A percentile compares a stretch with the other conserved stretches of the same genome.
Conservation (phyloP, 108 stramenopile species). For the Conticribra weissflogii region DNA sequence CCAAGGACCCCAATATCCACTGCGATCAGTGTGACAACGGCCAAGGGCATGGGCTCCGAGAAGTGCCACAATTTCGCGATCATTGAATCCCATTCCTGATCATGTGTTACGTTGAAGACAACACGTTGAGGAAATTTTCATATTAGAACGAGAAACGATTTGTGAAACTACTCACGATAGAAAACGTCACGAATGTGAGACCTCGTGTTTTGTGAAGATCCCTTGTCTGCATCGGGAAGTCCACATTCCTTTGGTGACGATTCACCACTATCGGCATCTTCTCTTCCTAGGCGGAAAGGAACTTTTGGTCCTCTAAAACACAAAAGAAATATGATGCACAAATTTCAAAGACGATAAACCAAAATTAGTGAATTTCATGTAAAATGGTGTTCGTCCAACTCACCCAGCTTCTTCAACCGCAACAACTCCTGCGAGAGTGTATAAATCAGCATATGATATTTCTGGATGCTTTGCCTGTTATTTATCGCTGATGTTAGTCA, state of each 20-base stretch:
- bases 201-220: slow-evolving; percentile 66
- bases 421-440: slow-evolving; percentile 88
- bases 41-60: slow-evolving; percentile 98
- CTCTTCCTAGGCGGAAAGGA: slow-evolving; percentile 75
- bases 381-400: not conserved
- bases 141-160: slow-evolving; percentile 14
- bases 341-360: no score
- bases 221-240: slow-evolving; percentile 92
- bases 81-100: slow-evolving; percentile 59
- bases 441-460: slow-evolving; percentile 93
- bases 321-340: slow-evolving; percentile 33
- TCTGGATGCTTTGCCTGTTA: slow-evolving; percentile 76
- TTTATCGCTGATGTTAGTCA: not conserved
- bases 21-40: slow-evolving; percentile 90
- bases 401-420: slow-evolving; percentile 64
- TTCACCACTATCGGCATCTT: slow-evolving; percentile 66
- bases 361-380: no score
- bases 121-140: slow-evolving; percentile 1
- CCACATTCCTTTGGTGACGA: slow-evolving; percentile 80
- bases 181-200: slow-evolving; percentile 94
- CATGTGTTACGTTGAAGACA: not conserved
- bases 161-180: slow-evolving; percentile 81
- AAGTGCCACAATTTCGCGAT: slow-evolving; percentile 95
- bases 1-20: slow-evolving; percentile 93
- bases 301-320: slow-evolving; percentile 77